phyloP scores from a whole-genome alignment of 176 grass and related monocot genomes.

The Rhipidocladum racemiflorum region DNA sequence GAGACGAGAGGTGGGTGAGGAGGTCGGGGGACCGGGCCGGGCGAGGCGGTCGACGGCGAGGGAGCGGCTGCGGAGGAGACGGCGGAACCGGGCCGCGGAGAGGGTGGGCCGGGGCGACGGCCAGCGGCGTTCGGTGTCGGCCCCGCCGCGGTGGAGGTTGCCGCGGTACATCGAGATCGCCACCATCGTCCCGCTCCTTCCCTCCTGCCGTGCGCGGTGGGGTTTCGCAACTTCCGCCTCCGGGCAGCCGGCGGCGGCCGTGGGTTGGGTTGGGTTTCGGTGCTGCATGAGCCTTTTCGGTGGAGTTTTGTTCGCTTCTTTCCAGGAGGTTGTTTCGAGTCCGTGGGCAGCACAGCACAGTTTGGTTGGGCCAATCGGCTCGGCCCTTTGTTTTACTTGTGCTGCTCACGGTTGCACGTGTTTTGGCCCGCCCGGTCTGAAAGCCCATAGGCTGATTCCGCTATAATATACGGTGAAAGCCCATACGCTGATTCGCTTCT shows the following conservation, averaged over 20 bases:
- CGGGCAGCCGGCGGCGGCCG: background rate
- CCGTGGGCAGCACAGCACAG: no score
- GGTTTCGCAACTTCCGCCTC: background rate
- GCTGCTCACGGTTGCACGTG: no score
- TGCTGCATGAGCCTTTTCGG: background rate
- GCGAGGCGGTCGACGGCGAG: constrained; percentile 43
- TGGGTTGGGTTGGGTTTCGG: background rate
- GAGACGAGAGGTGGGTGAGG: background rate
- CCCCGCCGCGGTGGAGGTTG: constrained; percentile 62
- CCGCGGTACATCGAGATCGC: constrained; percentile 73
- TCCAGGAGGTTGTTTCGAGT: no score
- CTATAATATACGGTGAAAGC: no score
- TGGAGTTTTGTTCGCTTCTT: background rate
- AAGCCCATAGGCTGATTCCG: no score
- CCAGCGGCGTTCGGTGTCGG: constrained; percentile 42
- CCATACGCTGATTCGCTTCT: no score
- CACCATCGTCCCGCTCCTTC: constrained; percentile 35
- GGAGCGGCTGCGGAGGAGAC: constrained; percentile 49
- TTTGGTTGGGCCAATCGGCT: no score
- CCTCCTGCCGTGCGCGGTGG: background rate
- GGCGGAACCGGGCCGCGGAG: constrained; percentile 48
- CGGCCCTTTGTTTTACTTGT: no score
- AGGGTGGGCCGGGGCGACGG: constrained; percentile 25
- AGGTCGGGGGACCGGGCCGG: background rate
- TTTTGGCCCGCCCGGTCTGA: no score